Percentiles rank a stretch among this genome's conserved stretches.
Evolutionary conservation across 192 early-diverging fungal genomes (phyloP).

Genomic region (Coemansia sp.): DNA sequence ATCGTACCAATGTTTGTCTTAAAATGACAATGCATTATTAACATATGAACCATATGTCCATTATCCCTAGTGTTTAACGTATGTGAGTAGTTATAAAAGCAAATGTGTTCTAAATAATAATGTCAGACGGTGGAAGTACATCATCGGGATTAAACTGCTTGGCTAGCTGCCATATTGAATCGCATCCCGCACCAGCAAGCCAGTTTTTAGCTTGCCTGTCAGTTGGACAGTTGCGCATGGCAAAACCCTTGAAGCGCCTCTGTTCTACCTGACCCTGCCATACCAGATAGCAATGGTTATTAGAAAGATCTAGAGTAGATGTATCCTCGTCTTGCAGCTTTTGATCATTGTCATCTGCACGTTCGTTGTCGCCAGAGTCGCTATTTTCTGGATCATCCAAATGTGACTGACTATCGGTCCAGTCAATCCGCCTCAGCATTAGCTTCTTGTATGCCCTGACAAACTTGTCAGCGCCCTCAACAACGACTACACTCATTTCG

Average conservation of each 20-base stretch:
- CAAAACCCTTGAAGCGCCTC: conserved; percentile 76
- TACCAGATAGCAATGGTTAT: conserved; percentile 83
- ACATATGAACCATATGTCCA: no score
- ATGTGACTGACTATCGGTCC: conserved; percentile 57
- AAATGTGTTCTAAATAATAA: conserved; percentile 10
- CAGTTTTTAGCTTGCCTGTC: conserved; percentile 72
- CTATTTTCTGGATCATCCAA: conserved; percentile 15
- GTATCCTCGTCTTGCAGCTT: conserved; percentile 29
- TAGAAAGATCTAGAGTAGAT: conserved; percentile 34
- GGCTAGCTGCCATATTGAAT: conserved; percentile 90
- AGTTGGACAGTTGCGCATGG: conserved; percentile 64
- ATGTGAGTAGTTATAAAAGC: no score
- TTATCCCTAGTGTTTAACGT: no score
- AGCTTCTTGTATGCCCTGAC: conserved; percentile 94
- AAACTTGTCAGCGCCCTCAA: conserved; percentile 89
- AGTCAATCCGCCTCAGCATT: conserved; percentile 94
- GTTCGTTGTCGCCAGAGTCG: conserved; percentile 16
- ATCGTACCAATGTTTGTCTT: background rate
- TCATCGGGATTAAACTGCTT: conserved; percentile 42
- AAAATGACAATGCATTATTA: no score
- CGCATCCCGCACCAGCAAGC: conserved; percentile 65
- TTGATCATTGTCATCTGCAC: conserved; percentile 12
- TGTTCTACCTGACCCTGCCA: conserved; percentile 90
- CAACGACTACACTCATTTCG: conserved; percentile 77
- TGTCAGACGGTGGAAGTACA: conserved; percentile 19